phyloP scores from a whole-genome alignment of 148 eudicot species.

The Limonium bicolor region DNA sequence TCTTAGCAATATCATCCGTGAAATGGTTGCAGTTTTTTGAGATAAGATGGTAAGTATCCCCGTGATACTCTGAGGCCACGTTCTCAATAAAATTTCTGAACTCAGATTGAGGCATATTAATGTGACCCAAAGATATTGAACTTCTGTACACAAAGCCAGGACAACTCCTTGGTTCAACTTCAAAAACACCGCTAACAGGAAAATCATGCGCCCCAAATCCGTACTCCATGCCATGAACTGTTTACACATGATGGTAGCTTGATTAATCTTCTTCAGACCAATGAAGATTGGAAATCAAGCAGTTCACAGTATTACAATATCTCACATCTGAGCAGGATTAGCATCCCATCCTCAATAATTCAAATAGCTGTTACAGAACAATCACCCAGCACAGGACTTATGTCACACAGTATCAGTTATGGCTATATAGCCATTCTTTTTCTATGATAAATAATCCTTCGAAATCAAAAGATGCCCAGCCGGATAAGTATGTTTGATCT shows the following conservation, averaged over 20 bases:
- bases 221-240: conserved; percentile 88
- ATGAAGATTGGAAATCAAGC: background rate
- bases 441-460: too few species aligned
- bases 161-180: conserved; percentile 77
- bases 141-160: conserved; percentile 69
- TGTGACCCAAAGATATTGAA: conserved; percentile 46
- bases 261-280: background rate
- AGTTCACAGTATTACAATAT: background rate
- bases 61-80: conserved; percentile 68
- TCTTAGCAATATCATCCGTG: conserved; percentile 45
- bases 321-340: too few species aligned
- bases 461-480: too few species aligned
- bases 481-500: too few species aligned
- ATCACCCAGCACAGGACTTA: too few species aligned
- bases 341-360: too few species aligned
- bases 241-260: background rate
- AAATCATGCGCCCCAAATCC: conserved; percentile 86
- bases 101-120: conserved; percentile 44
- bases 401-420: too few species aligned
- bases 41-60: conserved; percentile 76
- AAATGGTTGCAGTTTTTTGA: conserved; percentile 84
- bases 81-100: conserved; percentile 49
- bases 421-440: too few species aligned
- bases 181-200: conserved; percentile 70
- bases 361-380: too few species aligned